phyloP scores from a whole-genome alignment of 1,139 yeast genomes.

The Yamadazyma sp. region DNA sequence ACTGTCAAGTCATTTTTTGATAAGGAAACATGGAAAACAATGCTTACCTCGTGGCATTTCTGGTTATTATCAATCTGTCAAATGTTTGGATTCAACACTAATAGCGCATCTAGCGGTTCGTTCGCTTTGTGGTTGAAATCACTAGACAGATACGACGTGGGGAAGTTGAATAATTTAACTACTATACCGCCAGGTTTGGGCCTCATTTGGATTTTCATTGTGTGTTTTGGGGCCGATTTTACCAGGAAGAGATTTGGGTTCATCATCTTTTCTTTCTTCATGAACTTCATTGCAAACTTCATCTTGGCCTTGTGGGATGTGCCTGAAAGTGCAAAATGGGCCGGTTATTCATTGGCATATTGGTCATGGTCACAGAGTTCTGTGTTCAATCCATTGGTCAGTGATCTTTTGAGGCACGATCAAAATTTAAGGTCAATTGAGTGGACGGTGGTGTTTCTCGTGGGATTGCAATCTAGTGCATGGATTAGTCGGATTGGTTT shows the following conservation, averaged over 20 bases:
- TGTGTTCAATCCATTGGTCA: constrained; percentile 23
- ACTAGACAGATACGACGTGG: constrained; percentile 34
- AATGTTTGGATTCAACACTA: constrained; percentile 30
- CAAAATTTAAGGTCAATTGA: constrained; percentile 26
- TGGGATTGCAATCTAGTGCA: constrained; percentile 28
- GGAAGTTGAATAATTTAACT: constrained; percentile 39
- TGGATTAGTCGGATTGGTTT: constrained; percentile 24
- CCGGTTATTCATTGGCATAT: constrained; percentile 25
- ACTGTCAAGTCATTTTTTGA: constrained; percentile 23
- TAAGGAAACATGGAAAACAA: constrained; percentile 22
- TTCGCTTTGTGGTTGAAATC: constrained; percentile 50
- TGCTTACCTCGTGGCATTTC: constrained; percentile 26
- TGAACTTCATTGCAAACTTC: constrained; percentile 31
- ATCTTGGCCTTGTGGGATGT: constrained; percentile 42
- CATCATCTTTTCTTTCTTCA: constrained; percentile 24
- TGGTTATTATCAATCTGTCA: constrained; percentile 22
- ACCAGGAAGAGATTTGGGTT: constrained; percentile 27
- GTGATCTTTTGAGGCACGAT: constrained; percentile 24
- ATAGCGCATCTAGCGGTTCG: constrained; percentile 47
- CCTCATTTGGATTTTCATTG: constrained; percentile 43
- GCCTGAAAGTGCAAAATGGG: constrained; percentile 37
- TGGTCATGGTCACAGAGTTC: constrained; percentile 25
- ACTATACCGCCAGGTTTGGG: constrained; percentile 55
- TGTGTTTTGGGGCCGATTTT: constrained; percentile 31
- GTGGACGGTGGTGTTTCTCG: constrained; percentile 25